Base-by-base conservation (phyloP, 2,329 filamentous ascomycete species). In the Penicillium sp. region DNA sequence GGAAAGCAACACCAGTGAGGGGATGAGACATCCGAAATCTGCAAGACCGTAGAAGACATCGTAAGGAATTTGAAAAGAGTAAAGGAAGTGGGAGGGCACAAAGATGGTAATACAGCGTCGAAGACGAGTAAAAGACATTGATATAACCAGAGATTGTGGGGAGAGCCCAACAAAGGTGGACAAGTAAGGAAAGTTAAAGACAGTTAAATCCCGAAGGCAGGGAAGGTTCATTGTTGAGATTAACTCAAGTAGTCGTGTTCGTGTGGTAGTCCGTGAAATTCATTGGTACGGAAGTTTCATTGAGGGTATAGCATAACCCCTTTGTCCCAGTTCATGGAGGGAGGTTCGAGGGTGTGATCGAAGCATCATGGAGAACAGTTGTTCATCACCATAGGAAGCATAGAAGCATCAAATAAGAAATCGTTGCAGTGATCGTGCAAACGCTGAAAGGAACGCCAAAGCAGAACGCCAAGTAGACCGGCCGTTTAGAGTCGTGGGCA, bases 391-490 rank as follows among this genome's bases (percentile, higher is more conserved):
- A 49, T 47, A n/a, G 42, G 53, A 57, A 58, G 60, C 57, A 41
- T 60, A 18, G 42, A 40, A 52, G 20, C 54, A 51, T 55, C 26
- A 45, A 31, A 27, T 37, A 52, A 25, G 46, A 52, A 60, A 58
- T 53, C 55, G 49, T 58, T 43, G 44, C 48, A 62, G 49, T 27
- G 37, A 56, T 63, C 54, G 54, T 55, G 26, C 40, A 53, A 58
- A 47, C 46, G 53, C n/a, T 43, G 49, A 51, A 49, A 23, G 43
- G 18, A 44, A 50, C 23, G 40, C 35, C 49, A 49, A 54, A 55
- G 52, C 51, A 27, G 53, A 64, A 65, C 57, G 52, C 61, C 59
- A 40, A 33, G 22, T 15, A 45, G n/a, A 45, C n/a, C 26, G 12
- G 15, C 23, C 44, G 45, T 52, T 42, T 46, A 52, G 1, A 27